Base-by-base conservation (phyloP, 331 rosid genomes). In the Pyracantha coccinea region DNA sequence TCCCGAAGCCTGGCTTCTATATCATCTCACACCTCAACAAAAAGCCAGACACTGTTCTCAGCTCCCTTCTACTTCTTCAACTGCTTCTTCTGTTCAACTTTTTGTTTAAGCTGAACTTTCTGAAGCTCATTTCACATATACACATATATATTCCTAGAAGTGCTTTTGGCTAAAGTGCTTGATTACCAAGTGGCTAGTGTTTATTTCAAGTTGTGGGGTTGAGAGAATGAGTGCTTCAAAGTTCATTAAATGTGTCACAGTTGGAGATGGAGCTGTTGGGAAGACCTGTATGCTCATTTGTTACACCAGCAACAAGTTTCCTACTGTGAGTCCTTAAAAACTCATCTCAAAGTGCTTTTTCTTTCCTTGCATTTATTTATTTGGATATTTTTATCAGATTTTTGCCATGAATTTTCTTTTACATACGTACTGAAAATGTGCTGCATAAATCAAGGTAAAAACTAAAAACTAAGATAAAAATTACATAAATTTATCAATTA, bases 191-290 rank as follows among this genome's bases (percentile, higher is more conserved):
- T 6, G 7, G 57, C 57, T 50, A 6, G 23, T 16, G 45, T 31
- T 60, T 5, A 25, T 35, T 67, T 67, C 31, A 58, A 82, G 76
- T 27, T 78, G 77, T 64, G 74, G 79, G 79, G 54, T 78, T 82
- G 44, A 33, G 75, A 83, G 58, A 73, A 95, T 95, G 99, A 95
- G 85, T 90, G 97, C 92, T 44, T 92, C 99, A 4, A 92, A 89
- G 92, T 92, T 95, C 93, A 91, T 92, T 72, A 95, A 95, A 90
- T 95, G 97, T 85, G 99, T 95, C 27, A 95, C 99, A 4, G 99
- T 95, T 76, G 99, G 99, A 12, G 99, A 95, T 86, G 99, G 99
- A 61, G 97, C 99, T 77, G 97, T 95, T 74, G 99, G 99, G 27
- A 95, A 95, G 77, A 95, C 99, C 47, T 95, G 99, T 87, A 90